These are phyloP conservation scores for Podosphaera fusca DNA, from an alignment of 2,329 filamentous ascomycete species.

Conservation along the genomic window DNA sequence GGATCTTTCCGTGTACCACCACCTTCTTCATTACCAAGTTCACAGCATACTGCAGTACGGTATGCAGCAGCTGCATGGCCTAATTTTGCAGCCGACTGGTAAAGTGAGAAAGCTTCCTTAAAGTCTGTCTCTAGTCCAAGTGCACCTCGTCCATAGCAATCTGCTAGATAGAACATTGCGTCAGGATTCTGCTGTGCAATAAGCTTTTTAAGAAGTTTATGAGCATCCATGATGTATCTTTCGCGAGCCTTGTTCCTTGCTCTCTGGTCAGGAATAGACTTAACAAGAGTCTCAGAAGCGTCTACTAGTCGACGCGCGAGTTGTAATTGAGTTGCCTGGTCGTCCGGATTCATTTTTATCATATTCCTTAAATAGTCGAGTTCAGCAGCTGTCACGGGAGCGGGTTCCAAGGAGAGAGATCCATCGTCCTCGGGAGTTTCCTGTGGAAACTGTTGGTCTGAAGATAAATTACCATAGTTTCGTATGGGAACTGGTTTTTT, in stretches of 20 bases:
- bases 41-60: constrained; percentile 87
- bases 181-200: constrained; percentile 49
- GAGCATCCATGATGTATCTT: constrained; percentile 61
- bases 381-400: constrained; percentile 48
- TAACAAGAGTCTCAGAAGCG: constrained; percentile 53
- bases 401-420: constrained; percentile 5
- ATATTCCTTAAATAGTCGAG: constrained; percentile 48
- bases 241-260: constrained; percentile 56
- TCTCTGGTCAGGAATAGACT: constrained; percentile 41
- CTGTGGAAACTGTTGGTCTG: constrained; percentile 5
- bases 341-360: constrained; percentile 47
- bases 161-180: constrained; percentile 84
- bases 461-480: constrained; percentile 15
- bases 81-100: constrained; percentile 79
- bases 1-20: constrained; percentile 82
- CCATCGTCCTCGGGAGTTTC: constrained; percentile 2
- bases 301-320: constrained; percentile 72
- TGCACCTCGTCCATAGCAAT: constrained; percentile 62
- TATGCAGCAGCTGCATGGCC: constrained; percentile 77
- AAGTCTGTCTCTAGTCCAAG: constrained; percentile 62
- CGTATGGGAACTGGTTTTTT: constrained; percentile 31
- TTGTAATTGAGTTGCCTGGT: constrained; percentile 45
- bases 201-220: constrained; percentile 82
- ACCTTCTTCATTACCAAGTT: constrained; percentile 83
- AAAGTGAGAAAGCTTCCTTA: constrained; percentile 82